Evolutionary conservation across 306 rosid genomes (phyloP).

Genomic region (Malus sylvestris): DNA sequence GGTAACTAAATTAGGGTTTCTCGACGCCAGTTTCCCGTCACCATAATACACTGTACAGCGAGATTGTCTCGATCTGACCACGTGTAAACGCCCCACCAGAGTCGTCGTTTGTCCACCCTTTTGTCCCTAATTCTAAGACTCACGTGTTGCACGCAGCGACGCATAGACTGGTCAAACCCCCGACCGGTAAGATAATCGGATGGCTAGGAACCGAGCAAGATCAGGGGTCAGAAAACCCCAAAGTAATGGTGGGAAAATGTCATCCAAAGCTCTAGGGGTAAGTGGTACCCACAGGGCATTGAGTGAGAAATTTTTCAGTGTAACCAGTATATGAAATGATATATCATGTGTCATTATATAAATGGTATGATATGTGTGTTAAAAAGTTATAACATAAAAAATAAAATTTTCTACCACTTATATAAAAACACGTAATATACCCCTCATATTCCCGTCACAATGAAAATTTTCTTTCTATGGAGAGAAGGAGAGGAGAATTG

Average conservation of each 20-base stretch:
- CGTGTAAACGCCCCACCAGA: conserved; percentile 15
- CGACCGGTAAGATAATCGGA: conserved; percentile 37
- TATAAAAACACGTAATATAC: too few species aligned
- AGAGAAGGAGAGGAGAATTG: conserved; percentile 21
- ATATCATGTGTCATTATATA: too few species aligned
- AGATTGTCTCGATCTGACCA: background rate
- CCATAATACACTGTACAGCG: background rate
- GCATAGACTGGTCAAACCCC: conserved; percentile 30
- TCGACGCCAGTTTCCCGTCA: conserved; percentile 7
- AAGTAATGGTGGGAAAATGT: background rate
- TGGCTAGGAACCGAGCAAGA: conserved; percentile 14
- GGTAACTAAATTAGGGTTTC: background rate
- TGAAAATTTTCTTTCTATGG: too few species aligned
- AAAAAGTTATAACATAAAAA: too few species aligned
- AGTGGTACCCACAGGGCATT: conserved; percentile 1
- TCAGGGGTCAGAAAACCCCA: background rate
- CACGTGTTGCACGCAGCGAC: conserved; percentile 18
- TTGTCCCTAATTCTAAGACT: conserved; percentile 5
- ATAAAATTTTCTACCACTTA: too few species aligned
- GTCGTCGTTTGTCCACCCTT: conserved; percentile 1
- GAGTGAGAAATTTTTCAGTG: background rate
- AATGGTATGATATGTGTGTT: too few species aligned
- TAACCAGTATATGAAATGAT: too few species aligned
- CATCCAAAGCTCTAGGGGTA: background rate
- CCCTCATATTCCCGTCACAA: too few species aligned